Evolutionary conservation across 169 alveolate genomes (phyloP).

Genomic region (Plasmodium coatneyi): DNA sequence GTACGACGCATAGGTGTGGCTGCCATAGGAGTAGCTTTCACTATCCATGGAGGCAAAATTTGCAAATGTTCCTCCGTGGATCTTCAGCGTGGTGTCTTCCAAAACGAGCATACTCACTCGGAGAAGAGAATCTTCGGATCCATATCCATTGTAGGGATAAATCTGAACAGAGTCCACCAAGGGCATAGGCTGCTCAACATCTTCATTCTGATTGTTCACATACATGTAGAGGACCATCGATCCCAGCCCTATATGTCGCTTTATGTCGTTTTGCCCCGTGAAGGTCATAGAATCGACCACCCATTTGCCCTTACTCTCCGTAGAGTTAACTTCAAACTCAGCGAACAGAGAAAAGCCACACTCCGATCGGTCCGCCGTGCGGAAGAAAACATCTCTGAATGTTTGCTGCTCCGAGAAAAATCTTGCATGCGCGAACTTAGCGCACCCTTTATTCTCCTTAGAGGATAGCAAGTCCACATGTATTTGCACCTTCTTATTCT

Average conservation of each 20-base stretch:
- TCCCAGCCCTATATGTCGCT: constrained; percentile 49
- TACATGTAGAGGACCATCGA: constrained; percentile 28
- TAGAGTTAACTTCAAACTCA: constrained; percentile 31
- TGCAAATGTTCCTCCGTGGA: constrained; percentile 37
- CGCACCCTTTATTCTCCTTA: constrained; percentile 78
- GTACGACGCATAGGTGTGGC: constrained; percentile 7
- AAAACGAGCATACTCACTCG: constrained; percentile 33
- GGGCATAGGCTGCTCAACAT: constrained; percentile 53
- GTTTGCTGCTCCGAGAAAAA: constrained; percentile 80
- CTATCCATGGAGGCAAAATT: constrained; percentile 54
- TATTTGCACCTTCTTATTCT: constrained; percentile 77
- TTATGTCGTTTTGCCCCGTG: constrained; percentile 42
- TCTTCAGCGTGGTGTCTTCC: constrained; percentile 12
- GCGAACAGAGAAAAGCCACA: constrained; percentile 76
- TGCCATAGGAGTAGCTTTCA: constrained; percentile 38
- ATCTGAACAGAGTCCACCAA: constrained; percentile 17
- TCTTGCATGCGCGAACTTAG: constrained; percentile 76
- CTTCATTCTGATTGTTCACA: constrained; percentile 55
- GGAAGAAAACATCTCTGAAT: constrained; percentile 75
- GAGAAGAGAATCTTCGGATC: constrained; percentile 36
- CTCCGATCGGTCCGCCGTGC: not conserved
- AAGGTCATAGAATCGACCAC: constrained; percentile 26
- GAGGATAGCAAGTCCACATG: constrained; percentile 62
- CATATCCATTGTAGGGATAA: constrained; percentile 33
- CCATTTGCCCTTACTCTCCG: constrained; percentile 69